Conservation (phyloP, 306 rosid genomes). For the Corylus avellana region DNA sequence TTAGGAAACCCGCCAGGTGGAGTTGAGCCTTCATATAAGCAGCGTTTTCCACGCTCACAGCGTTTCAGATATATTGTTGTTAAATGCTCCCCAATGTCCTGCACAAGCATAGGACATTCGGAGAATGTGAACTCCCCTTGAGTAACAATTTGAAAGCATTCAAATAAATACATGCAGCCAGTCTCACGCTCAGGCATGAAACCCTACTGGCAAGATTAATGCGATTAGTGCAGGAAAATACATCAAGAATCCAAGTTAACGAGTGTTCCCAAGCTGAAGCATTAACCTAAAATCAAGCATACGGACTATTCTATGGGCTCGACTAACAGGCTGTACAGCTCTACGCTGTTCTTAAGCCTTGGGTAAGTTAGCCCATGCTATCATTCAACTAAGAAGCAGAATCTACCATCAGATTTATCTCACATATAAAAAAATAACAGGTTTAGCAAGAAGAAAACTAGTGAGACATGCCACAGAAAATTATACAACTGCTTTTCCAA, state of each 20-base stretch:
- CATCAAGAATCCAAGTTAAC: not conserved
- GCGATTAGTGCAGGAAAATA: not conserved
- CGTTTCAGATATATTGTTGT: conserved; percentile 82
- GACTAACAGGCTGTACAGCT: not conserved
- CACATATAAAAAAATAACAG: not conserved
- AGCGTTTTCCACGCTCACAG: conserved; percentile 95
- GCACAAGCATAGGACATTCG: conserved; percentile 25
- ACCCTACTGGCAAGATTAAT: conserved; percentile 5
- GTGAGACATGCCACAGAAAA: not conserved
- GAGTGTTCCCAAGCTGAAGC: not conserved
- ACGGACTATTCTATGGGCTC: not conserved
- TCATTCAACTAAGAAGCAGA: not conserved
- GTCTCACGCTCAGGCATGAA: not conserved
- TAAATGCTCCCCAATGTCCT: conserved; percentile 95
- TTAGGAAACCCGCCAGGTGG: conserved; percentile 94
- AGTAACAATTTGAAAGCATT: conserved; percentile 11
- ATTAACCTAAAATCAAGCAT: not conserved
- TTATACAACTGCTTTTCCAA: not conserved
- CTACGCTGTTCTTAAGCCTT: not conserved
- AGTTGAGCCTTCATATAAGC: conserved; percentile 95
- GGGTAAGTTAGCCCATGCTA: not conserved
- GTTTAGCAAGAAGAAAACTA: not conserved
- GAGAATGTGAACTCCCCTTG: conserved; percentile 3
- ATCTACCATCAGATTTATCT: not conserved
- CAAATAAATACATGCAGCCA: not conserved